Base-by-base conservation (phyloP, 129 eudicot genomes). In the Solidago caesia region DNA sequence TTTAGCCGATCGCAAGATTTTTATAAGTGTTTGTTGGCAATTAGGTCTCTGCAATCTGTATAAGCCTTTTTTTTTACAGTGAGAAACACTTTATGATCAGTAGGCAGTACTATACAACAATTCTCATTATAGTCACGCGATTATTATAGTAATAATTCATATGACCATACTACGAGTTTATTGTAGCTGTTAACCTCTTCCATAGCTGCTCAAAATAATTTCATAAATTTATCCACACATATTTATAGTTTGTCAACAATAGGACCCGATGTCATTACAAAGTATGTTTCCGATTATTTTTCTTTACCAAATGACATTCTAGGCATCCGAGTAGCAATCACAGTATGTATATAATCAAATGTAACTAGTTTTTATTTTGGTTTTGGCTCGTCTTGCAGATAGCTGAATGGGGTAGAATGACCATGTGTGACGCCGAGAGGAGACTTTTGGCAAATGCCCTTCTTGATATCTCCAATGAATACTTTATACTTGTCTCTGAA, bases 361-460 rank as follows among this genome's bases (percentile, higher is more conserved):
- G 70, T 47, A 46, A 73, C 15, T 12, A 2, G 8, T 5, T 47
- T 3, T 14, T 33, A 47, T 65, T 8, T 11, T 44, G 44, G 8
- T 44, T 43, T 9, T 74, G 62, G 5, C 51, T 59, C 57, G 48
- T 49, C 43, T 49, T 21, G 15, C 86, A 93, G 98, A 76, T 86
- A 26, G 68, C 92, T 12, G 96, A 90, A 85, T 94, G 98, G 98
- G 98, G 98, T 44, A 86, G 78, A 76, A 94, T 94, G 97, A 94
- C 88, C 68, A 94, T 94, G 86, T 88, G 97, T 64, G 98, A 94
- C 52, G 98, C 98, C 0, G 97, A 94, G 79, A 88, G 93, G 73
- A 74, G 98, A 77, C 98, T 94, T 11, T 82, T 94, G 29, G 97
- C 98, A 0, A 94, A 94, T 59, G 97, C 98, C 46, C 75, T 94